Evolutionary conservation across 108 stramenopile genomes (phyloP).

Genomic region (Ochromonas danica): DNA sequence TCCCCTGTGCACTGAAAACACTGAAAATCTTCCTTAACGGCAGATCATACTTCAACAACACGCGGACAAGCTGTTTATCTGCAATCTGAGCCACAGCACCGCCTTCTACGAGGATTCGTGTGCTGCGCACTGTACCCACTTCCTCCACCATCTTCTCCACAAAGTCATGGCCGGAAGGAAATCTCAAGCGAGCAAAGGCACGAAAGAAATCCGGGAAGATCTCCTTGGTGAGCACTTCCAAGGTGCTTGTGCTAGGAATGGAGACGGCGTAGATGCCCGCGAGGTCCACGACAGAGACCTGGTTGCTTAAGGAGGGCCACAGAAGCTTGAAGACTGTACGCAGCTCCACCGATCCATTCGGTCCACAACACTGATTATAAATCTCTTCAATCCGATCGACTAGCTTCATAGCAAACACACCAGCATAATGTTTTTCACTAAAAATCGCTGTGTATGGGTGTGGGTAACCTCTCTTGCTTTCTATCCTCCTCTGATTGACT

Average conservation of each 20-base stretch:
- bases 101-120: not conserved
- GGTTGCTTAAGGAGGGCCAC: not conserved
- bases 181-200: slow-evolving; percentile 3
- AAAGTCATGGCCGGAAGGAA: not conserved
- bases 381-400: slow-evolving; percentile 6
- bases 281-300: not conserved
- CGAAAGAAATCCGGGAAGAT: slow-evolving; percentile 4
- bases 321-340: not conserved
- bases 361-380: not conserved
- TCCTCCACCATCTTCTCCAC: not conserved
- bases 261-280: not conserved
- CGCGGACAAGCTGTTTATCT: not conserved
- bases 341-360: not conserved
- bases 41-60: slow-evolving; percentile 2
- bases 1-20: not conserved
- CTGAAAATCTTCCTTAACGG: not conserved
- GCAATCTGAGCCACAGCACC: not conserved
- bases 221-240: not conserved
- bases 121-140: not conserved
- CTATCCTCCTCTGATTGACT: no score
- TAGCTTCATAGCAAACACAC: no score
- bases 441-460: no score
- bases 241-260: not conserved
- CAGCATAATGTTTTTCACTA: no score
- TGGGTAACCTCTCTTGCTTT: no score